Evolutionary conservation across 2,329 filamentous ascomycete genomes (phyloP), one percentile per base, ranked within the genome.

Genomic region (Trichoderma breve): DNA sequence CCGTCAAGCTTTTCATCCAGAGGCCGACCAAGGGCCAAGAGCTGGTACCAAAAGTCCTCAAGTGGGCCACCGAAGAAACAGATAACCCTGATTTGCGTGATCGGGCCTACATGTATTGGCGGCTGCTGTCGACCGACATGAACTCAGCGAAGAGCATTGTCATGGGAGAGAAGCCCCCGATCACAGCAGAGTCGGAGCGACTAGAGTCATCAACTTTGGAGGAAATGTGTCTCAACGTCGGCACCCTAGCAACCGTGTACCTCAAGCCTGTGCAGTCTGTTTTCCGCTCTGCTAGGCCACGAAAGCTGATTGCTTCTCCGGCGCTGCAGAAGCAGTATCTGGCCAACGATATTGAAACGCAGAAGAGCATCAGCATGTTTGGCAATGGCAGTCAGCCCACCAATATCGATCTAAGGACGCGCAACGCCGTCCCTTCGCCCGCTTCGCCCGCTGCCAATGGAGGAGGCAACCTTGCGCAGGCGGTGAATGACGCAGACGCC

Each of bases 31-130:
- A 97, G 79, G 96, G 94, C 30, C 95, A 97, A 78, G 91, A 97
- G 67, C 86, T 99, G 7, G 95, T 99, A 0, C 96, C 95, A 1
- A 94, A 94, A 78, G 95, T 98, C 3, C 86, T 99, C 65, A 98
- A 98, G 82, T 98, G 96, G 95, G 97, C 96, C 5, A 99, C 96
- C 0, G 96, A 98, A 81, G 96, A 98, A 81, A 98, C 95, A n/a
- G 96, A 99, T 79, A 98, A 99, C 81, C 96, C 96, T 0, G 96
- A 99, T 82, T 89, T 99, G 32, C 91, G 96, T 74, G 96, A 99
- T 81, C 88, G 96, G 77, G 96, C 96, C 0, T 99, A 98, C 85
- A 98, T 99, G 95, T 99, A 99, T 85, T 99, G 96, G 96, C 93
- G 96, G 5, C 87, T 99, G 15, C 87, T 99, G 2, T 97, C 94